Evolutionary conservation across 2,329 filamentous ascomycete species (phyloP), one percentile per base, ranked within the genome.

Genomic region (Fusarium sp.): DNA sequence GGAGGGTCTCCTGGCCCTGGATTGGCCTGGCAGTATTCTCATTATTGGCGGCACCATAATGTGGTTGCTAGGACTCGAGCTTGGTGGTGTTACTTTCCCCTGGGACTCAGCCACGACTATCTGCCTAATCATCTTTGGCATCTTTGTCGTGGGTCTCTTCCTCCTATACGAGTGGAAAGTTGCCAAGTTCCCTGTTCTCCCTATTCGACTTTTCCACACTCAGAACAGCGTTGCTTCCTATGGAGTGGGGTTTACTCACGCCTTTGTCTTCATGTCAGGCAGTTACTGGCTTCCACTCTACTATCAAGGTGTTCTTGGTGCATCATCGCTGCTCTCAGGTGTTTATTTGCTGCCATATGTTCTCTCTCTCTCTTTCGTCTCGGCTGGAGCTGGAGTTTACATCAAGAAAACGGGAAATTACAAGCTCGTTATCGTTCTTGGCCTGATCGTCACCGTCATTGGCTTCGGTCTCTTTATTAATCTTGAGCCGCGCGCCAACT

Each of bases 231-330:
- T 91, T 29, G 88, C 90, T 11, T 83, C 88, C 4, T 87, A 94
- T 15, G 78, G 80, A 4, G 82, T 91, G 41, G 90, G 88, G 69
- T 93, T 93, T 79, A 84, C 87, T 64, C 92, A 97, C 76, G 90
- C 90, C 42, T 86, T 90, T 69, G 88, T 91, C 67, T 95, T 95
- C 81, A 93, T 95, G 73, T 87, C 90, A 1, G 88, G 87, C 29
- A 88, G 87, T 64, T 96, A 95, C 82, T 96, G 91, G 80, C 83
- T 96, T 6, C 93, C 93, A 0, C 84, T 97, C 4, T 97, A 96
- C 81, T 95, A 94, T 79, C 93, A 96, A 79, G 86, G 90, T 50
- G 88, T 92, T 50, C 83, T 92, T 41, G 85, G 90, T 48, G 88
- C 88, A 4, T 84, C 85, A 0, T 90, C 92, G 0, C 85, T 94